Conservation (phyloP, 805 yeast genomes). For the Candida dajiaensis region DNA sequence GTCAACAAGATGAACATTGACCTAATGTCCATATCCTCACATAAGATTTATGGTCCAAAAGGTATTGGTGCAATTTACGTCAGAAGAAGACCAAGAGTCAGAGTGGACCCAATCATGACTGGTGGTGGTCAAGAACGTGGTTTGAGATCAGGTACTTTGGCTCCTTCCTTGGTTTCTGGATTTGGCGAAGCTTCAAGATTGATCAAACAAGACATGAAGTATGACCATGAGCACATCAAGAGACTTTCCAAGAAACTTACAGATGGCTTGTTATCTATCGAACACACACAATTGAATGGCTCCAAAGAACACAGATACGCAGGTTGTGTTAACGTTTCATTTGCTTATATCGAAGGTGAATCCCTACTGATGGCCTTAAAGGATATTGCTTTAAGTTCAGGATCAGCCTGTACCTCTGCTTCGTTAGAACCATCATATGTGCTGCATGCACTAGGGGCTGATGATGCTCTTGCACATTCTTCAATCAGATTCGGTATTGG, state of each 20-base stretch:
- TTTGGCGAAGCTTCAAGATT: constrained; percentile 96
- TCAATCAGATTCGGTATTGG: constrained; percentile 97
- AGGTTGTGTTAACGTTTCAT: constrained; percentile 95
- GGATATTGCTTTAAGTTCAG: constrained; percentile 93
- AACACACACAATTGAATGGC: constrained; percentile 89
- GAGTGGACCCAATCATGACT: constrained; percentile 88
- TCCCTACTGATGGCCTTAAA: constrained; percentile 95
- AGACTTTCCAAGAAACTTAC: constrained; percentile 68
- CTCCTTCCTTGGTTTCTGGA: constrained; percentile 94
- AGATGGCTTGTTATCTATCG: constrained; percentile 69
- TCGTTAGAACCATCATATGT: constrained; percentile 97
- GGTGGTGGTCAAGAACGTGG: constrained; percentile 99
- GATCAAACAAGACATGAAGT: constrained; percentile 64
- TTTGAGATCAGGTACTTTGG: constrained; percentile 90
- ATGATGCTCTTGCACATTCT: constrained; percentile 98
- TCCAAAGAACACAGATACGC: constrained; percentile 68
- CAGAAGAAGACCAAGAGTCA: constrained; percentile 96
- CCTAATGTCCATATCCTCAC: constrained; percentile 88
- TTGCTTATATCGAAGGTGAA: constrained; percentile 98
- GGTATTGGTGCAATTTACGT: constrained; percentile 95
- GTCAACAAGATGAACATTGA: constrained; percentile 93
- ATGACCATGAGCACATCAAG: constrained; percentile 66
- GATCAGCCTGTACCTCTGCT: constrained; percentile 98
- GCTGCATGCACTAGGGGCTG: constrained; percentile 93
- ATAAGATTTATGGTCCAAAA: constrained; percentile 96